Percentiles rank a stretch among this genome's conserved stretches.
Evolutionary conservation across 805 yeast species (phyloP).

Genomic region (Pichia gijzeniarum): DNA sequence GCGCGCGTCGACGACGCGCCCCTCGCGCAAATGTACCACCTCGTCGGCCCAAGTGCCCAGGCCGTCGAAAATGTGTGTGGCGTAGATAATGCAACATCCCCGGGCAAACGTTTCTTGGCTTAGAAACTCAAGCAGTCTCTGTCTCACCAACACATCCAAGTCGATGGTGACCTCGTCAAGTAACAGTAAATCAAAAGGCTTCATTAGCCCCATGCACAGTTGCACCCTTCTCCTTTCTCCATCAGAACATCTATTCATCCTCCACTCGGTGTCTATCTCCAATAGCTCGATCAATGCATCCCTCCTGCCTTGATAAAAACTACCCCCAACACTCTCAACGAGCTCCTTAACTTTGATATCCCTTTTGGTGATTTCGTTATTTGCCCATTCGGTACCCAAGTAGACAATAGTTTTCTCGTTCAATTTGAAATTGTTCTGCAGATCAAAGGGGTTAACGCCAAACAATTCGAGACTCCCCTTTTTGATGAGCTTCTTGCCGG

Average conservation of each 20-base stretch:
- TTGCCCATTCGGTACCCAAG: constrained; percentile 97
- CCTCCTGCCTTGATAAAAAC: constrained; percentile 61
- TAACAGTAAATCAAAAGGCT: constrained; percentile 84
- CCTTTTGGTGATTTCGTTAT: constrained; percentile 80
- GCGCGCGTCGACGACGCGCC: constrained; percentile 41
- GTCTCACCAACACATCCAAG: constrained; percentile 86
- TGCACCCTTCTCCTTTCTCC: constrained; percentile 96
- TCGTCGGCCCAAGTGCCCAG: constrained; percentile 86
- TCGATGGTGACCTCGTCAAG: constrained; percentile 97
- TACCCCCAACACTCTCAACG: constrained; percentile 79
- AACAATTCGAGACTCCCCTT: constrained; percentile 66
- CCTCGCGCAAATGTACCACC: constrained; percentile 70
- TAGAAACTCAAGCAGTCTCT: constrained; percentile 63
- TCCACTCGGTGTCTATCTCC: constrained; percentile 85
- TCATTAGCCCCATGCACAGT: constrained; percentile 82
- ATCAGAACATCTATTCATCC: constrained; percentile 87
- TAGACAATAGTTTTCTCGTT: constrained; percentile 42
- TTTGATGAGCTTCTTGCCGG: constrained; percentile 84
- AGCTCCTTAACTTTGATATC: constrained; percentile 84
- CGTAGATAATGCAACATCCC: constrained; percentile 75
- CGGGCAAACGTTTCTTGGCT: constrained; percentile 66
- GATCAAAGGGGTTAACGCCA: constrained; percentile 76
- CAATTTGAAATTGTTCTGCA: constrained; percentile 12
- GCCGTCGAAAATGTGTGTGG: constrained; percentile 97
- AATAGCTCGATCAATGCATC: constrained; percentile 67